Percentiles rank a stretch among this genome's conserved stretches.
Conservation (phyloP, 164 flowering plant genomes). For the Aristolochia contorta region DNA sequence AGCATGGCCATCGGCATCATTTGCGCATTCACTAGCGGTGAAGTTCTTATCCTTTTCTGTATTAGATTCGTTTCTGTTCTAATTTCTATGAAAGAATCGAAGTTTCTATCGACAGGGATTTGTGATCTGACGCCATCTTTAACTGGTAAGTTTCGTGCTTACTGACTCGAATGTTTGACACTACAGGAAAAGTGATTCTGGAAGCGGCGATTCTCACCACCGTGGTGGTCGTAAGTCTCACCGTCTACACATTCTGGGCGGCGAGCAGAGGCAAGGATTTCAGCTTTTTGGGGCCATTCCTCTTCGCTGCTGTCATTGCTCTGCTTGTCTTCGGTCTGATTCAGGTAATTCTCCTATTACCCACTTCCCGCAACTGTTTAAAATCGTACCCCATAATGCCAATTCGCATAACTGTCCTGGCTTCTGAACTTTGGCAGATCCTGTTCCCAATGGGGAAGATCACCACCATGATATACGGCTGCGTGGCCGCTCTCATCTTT, state of each 20-base stretch:
- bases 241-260: conserved; percentile 16
- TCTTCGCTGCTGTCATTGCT: conserved; percentile 5
- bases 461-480: conserved; percentile 64
- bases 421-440: conserved; percentile 35
- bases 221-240: conserved; percentile 11
- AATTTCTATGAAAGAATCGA: too few species aligned
- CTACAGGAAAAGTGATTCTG: conserved; percentile 13
- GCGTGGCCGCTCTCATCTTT: conserved; percentile 68
- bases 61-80: background rate
- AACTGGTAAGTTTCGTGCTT: too few species aligned
- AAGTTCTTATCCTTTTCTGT: background rate
- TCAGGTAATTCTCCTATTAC: conserved; percentile 7
- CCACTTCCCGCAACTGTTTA: background rate
- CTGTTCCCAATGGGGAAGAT: conserved; percentile 70
- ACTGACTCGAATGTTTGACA: background rate
- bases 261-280: conserved; percentile 16
- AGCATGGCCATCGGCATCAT: conserved; percentile 53
- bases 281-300: conserved; percentile 13
- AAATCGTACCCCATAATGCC: background rate
- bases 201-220: conserved; percentile 12
- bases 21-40: conserved; percentile 57
- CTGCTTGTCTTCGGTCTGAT: conserved; percentile 9
- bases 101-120: too few species aligned
- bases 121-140: too few species aligned
- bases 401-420: conserved; percentile 1